Base-by-base conservation (phyloP, 2,329 filamentous ascomycete species). In the Penicillium digitatum region DNA sequence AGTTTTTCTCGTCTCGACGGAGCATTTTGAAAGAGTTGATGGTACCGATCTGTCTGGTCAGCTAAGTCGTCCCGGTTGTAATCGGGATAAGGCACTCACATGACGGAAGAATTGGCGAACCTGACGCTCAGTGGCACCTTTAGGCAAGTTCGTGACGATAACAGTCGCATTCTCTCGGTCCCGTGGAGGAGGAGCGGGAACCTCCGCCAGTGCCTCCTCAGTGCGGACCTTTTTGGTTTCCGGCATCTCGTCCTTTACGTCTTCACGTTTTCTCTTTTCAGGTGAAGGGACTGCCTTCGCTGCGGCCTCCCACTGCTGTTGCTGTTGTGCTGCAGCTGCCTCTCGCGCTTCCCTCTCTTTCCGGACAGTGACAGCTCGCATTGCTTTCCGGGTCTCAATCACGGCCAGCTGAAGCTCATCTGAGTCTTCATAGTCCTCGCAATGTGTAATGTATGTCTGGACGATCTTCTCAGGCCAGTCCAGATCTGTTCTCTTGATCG, bases 81-180 rank as follows among this genome's bases (percentile, higher is more conserved):
- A 27, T 34, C 18, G 16, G 11, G 24, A 38, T 16, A 9, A 31
- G 8, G 12, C 27, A 71, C 76, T 73, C 64, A 79, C 76, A 62
- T 92, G 90, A 67, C 87, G 87, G 76, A 99, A 97, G 71, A 95
- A 97, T 70, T 95, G 89, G 54, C 88, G 85, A 14, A 97, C 76
- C 64, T 87, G 87, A 12, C 83, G 86, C 66, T 90, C 85, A 0
- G 85, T 85, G 0, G 86, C 82, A 51, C 87, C 82, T 3, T 70
- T 65, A 1, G 94, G 91, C 24, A 99, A 75, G 62, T 91, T 88
- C 48, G 83, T 86, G 4, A 96, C 86, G 50, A 95, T 83, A 45
- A 97, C 81, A 0, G 89, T 92, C 0, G 90, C 87, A 71, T 97
- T 88, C 69, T 99, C 94, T 39, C 94, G 86, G 72, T 99, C 92